Evolutionary conservation across 139 green algal species (phyloP).

Genomic region (Desmodesmus armatus): DNA sequence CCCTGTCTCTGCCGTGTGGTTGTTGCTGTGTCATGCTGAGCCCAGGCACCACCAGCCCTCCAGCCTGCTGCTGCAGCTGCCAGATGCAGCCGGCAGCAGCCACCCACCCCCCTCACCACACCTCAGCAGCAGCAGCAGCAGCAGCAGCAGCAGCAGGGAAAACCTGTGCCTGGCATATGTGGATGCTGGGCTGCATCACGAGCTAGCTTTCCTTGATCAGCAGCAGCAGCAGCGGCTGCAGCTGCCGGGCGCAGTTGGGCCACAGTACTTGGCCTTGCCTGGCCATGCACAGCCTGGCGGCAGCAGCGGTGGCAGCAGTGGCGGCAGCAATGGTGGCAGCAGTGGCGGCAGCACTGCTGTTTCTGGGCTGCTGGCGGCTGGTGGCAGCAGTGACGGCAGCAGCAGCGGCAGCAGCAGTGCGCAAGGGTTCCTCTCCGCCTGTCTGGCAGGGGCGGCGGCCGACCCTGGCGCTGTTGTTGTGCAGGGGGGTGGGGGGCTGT

Average conservation of each 20-base stretch:
- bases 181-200: neutral
- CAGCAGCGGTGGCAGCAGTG: neutral
- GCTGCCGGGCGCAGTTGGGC: neutral
- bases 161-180: neutral
- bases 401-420: slow-evolving; percentile 15
- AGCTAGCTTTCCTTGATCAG: neutral
- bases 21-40: neutral
- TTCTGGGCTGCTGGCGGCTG: too few relatives aligned
- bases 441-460: slow-evolving; percentile 7
- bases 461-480: neutral
- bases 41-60: neutral
- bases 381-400: neutral
- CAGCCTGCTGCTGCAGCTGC: neutral
- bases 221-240: neutral
- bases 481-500: neutral
- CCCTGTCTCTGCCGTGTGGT: too few relatives aligned
- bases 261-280: too few relatives aligned
- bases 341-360: neutral
- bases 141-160: slow-evolving; percentile 16
- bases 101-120: neutral
- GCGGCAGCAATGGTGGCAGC: neutral
- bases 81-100: neutral
- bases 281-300: neutral
- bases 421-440: neutral
- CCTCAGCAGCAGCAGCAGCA: neutral